phyloP scores from a whole-genome alignment of 2,329 filamentous ascomycete genomes.

The Beauveria sp. region DNA sequence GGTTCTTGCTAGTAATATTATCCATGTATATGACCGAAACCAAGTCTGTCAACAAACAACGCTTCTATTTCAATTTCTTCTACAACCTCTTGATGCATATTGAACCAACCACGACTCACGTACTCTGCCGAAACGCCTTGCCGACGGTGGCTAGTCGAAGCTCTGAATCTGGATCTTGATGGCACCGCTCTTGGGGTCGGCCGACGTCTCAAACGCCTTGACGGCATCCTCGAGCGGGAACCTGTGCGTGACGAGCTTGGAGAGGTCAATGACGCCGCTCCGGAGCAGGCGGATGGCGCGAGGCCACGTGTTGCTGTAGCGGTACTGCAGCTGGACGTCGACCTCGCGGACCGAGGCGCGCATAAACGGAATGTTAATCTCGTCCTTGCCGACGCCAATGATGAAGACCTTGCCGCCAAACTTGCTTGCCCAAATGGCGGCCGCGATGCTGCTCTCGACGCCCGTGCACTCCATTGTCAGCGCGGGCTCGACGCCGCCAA shows the following conservation, averaged over 20 bases:
- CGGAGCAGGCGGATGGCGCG: slow-evolving; percentile 81
- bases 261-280: slow-evolving; percentile 75
- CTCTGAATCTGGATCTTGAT: slow-evolving; percentile 96
- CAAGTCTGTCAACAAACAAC: background rate
- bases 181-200: slow-evolving; percentile 83
- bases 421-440: slow-evolving; percentile 83
- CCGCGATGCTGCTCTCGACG: slow-evolving; percentile 78
- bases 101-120: background rate
- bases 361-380: slow-evolving; percentile 97
- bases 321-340: slow-evolving; percentile 93
- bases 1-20: background rate
- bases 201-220: slow-evolving; percentile 82
- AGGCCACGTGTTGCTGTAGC: slow-evolving; percentile 95
- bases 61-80: background rate
- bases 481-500: slow-evolving; percentile 73
- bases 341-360: slow-evolving; percentile 82
- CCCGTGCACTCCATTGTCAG: slow-evolving; percentile 90
- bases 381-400: slow-evolving; percentile 89
- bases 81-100: background rate
- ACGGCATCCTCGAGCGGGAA: slow-evolving; percentile 80
- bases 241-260: slow-evolving; percentile 78
- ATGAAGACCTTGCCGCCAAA: slow-evolving; percentile 97
- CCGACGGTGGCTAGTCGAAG: slow-evolving; percentile 33
- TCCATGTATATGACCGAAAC: background rate
- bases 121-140: background rate